Base-by-base conservation (phyloP, 2,329 filamentous ascomycete genomes). In the Talaromyces sp. region DNA sequence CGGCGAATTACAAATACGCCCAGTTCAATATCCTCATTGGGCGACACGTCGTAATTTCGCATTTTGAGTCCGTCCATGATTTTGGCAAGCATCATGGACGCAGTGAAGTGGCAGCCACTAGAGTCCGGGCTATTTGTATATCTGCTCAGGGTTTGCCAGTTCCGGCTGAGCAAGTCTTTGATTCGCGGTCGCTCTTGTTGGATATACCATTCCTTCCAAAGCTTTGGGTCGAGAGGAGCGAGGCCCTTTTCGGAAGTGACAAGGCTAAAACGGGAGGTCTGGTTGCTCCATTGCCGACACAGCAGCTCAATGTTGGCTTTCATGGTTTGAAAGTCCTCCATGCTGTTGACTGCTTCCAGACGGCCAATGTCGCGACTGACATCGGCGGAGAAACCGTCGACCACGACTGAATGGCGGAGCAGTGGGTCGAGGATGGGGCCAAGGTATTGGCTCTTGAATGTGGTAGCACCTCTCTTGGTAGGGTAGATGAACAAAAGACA, bases 181-280 rank as follows among this genome's bases (percentile, higher is more conserved):
- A 88, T 82, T 14, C 85, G 79, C 10, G 81, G 77, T 67, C 85
- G 85, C 69, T 88, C 86, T 68, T 89, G 86, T 68, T 86, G 84
- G 53, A 85, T 81, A 78, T 84, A 88, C 86, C 85, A 88, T 61
- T 87, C 82, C 34, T 81, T 79, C 86, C 86, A 89, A 2, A 82
- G 77, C 23, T 78, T 75, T 31, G 84, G 78, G 57, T 82, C 79
- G 2, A 87, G 73, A 1, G 75, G 66, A 16, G 84, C 79, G 59
- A 79, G 77, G 44, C 84, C 78, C 63, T 78, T 82, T 4, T 80
- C 77, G 1, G 84, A 77, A 65, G 86, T 80, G 1, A 82, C 75
- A 2, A 86, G 64, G 27, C 73, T 70, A 64, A 78, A 82, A 62
- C 74, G 77, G 1, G 70, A 77, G 60, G 70, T 67, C 44, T 61